Evolutionary conservation across 306 rosid species (phyloP), one percentile per base, ranked within the genome.

Genomic region (Cyclanthera cordifolia): DNA sequence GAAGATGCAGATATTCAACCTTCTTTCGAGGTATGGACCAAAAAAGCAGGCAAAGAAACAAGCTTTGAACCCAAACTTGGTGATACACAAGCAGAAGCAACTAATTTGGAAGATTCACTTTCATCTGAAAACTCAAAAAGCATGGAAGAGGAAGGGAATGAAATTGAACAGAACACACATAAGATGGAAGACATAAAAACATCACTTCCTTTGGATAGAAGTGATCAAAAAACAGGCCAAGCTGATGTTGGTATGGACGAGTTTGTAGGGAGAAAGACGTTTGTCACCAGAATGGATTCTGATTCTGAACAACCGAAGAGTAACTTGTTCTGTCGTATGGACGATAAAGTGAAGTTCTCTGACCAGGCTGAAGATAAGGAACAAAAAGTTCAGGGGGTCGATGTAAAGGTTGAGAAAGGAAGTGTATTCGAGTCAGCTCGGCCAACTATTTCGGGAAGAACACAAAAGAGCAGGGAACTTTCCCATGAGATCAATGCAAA

Each of bases 261-360:
- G 32, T 46, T 20, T 17, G 37, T 63, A 1, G 79, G 81, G 74
- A 78, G 79, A 70, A 77, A 55, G 53, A 80, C 67, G 70, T 51
- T 76, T 57, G 75, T n/a, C 69, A 55, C 79, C 61, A 72, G 53
- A 53, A 56, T 49, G 82, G 85, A 76, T n/a, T 73, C 41, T 73
- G 79, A 71, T 74, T 59, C 76, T 69, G 79, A 75, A 64, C 77
- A 72, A 70, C 82, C 77, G 77, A 84, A 79, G 63, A 69, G 71
- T 74, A 84, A 77, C 74, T 54, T 61, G 81, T 74, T 49, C 66
- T 68, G 77, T 54, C 78, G 79, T 75, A 48, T 51, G 82, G 81
- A 78, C 58, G 90, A 81, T 78, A 72, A 73, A 30, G 76, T 43
- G 73, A 77, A 77, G 54, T 55, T 77, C 70, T 55, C 67, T 6